phyloP scores from a whole-genome alignment of 2,329 filamentous ascomycete species.

The Pseudocercospora musae region DNA sequence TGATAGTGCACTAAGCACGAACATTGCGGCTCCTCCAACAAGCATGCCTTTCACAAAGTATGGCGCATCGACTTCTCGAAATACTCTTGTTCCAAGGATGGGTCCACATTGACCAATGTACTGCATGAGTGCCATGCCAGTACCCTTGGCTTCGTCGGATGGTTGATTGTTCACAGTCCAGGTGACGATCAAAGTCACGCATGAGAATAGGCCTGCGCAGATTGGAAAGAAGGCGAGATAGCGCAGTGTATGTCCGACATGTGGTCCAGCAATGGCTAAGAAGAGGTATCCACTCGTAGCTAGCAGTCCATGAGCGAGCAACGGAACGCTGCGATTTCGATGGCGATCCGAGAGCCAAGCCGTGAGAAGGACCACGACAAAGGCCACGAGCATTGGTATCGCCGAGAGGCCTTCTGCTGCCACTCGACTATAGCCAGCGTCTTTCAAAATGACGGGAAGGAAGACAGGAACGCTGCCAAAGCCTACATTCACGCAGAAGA shows the following conservation, averaged over 20 bases:
- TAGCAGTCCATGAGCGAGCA: slow-evolving; percentile 66
- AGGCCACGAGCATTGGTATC: slow-evolving; percentile 76
- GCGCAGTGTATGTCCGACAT: slow-evolving; percentile 42
- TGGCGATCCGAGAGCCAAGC: slow-evolving; percentile 68
- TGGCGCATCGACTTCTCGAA: slow-evolving; percentile 50
- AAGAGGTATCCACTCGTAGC: slow-evolving; percentile 54
- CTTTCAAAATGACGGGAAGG: slow-evolving; percentile 59
- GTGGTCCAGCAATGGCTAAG: slow-evolving; percentile 43
- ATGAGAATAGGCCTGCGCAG: slow-evolving; percentile 74
- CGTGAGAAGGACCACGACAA: slow-evolving; percentile 67
- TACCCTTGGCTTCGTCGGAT: slow-evolving; percentile 65
- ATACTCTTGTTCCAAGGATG: slow-evolving; percentile 54
- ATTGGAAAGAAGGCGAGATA: slow-evolving; percentile 79
- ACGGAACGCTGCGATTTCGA: slow-evolving; percentile 60
- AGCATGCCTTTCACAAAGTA: slow-evolving; percentile 50
- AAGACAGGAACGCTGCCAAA: slow-evolving; percentile 87
- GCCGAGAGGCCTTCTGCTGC: slow-evolving; percentile 74
- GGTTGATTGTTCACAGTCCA: slow-evolving; percentile 88
- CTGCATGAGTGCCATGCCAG: slow-evolving; percentile 77
- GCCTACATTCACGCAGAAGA: slow-evolving; percentile 83
- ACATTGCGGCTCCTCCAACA: slow-evolving; percentile 52
- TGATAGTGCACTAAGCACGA: slow-evolving; percentile 44
- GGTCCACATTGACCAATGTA: slow-evolving; percentile 78
- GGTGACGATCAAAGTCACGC: slow-evolving; percentile 78
- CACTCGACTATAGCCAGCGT: slow-evolving; percentile 67